Conservation (phyloP, 768 basidiomycete species). For the Leccinum fibrillosum region DNA sequence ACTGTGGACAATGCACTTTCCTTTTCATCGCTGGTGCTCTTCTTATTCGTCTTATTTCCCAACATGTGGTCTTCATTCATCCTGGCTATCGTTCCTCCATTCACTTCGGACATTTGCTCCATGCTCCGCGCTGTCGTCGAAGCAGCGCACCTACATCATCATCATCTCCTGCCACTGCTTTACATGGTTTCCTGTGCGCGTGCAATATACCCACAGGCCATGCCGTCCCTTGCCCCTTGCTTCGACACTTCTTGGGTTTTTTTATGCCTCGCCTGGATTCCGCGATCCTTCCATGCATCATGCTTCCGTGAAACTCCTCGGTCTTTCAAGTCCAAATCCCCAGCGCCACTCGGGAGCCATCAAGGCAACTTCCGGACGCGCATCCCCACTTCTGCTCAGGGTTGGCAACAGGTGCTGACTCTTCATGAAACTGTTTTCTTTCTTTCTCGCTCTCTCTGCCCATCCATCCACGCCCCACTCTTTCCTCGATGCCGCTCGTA, state of each 20-base stretch:
- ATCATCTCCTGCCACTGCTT: constrained; percentile 6
- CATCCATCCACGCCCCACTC: neutral
- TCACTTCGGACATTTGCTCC: constrained; percentile 24
- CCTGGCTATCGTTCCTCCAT: constrained; percentile 20
- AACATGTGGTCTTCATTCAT: constrained; percentile 23
- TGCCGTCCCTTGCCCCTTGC: constrained; percentile 14
- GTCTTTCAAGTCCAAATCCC: constrained; percentile 4
- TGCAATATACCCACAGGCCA: constrained; percentile 22
- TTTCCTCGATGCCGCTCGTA: constrained; percentile 4
- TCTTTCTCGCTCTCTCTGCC: neutral
- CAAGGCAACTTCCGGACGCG: constrained; percentile 18
- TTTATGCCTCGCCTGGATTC: constrained; percentile 20
- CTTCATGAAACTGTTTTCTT: constrained; percentile 8
- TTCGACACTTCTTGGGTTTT: constrained; percentile 10
- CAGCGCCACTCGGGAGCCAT: neutral
- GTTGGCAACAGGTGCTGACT: constrained; percentile 1
- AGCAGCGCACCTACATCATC: constrained; percentile 11
- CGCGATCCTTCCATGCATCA: constrained; percentile 18
- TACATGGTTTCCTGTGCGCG: constrained; percentile 11
- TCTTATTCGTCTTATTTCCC: constrained; percentile 25
- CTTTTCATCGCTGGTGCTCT: constrained; percentile 15
- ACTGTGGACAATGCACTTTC: constrained; percentile 24
- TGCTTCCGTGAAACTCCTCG: constrained; percentile 25
- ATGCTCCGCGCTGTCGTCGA: constrained; percentile 15
- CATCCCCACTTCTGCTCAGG: constrained; percentile 1